Conservation (phyloP, 345 rosid genomes). For the Boechera divaricarpa region DNA sequence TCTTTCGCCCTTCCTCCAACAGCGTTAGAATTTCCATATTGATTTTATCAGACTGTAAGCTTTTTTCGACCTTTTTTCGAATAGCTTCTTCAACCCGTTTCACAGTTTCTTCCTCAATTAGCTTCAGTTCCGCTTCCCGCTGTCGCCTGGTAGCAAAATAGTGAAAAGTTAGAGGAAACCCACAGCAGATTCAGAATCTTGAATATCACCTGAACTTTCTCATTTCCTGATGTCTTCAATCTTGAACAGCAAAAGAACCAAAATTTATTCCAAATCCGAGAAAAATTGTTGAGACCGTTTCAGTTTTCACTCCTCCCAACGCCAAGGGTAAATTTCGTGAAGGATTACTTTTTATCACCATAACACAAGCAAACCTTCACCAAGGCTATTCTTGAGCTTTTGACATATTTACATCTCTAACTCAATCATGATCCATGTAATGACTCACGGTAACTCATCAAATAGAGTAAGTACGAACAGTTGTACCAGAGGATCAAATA, state of each 20-base stretch:
- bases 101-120: constrained; percentile 90
- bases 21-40: constrained; percentile 66
- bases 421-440: constrained; percentile 82
- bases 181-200: constrained; percentile 12
- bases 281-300: constrained; percentile 20
- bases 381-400: constrained; percentile 59
- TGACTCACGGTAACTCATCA: constrained; percentile 74
- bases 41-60: constrained; percentile 74
- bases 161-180: constrained; percentile 47
- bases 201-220: constrained; percentile 44
- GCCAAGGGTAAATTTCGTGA: constrained; percentile 20
- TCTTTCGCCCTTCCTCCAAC: constrained; percentile 81
- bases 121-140: constrained; percentile 80
- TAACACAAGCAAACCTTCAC: constrained; percentile 63
- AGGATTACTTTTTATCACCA: constrained; percentile 37
- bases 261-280: constrained; percentile 19
- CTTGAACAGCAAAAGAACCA: constrained; percentile 44
- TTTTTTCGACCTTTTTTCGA: constrained; percentile 73
- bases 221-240: constrained; percentile 48
- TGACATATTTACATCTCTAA: constrained; percentile 78
- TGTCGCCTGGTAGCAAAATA: constrained; percentile 77
- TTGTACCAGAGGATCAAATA: constrained; percentile 73
- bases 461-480: constrained; percentile 64
- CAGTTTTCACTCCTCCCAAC: constrained; percentile 20
- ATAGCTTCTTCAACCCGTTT: constrained; percentile 88